Evolutionary conservation across 768 basidiomycete species (phyloP), one percentile per base, ranked within the genome.

Genomic region (Pisolithus microcarpus): DNA sequence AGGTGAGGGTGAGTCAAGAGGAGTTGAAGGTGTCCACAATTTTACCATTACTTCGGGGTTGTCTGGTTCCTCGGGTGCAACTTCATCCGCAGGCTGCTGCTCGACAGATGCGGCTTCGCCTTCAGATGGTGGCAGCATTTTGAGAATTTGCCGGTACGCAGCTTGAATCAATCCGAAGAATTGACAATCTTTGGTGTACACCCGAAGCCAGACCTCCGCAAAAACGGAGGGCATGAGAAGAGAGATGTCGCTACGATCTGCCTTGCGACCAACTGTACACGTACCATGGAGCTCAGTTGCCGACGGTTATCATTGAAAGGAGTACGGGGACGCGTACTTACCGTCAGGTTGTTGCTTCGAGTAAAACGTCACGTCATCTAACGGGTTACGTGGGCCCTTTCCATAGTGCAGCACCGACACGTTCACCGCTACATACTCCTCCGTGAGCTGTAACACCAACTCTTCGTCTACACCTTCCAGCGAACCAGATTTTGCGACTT

Each of bases 331-430:
- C 8, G 10, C 23, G 16, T 11, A 64, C 75, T 52, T 58, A 89
- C 87, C 58, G 51, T 82, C 65, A 0, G 78, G 79, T 16, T 76
- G 71, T 13, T 72, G 68, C 64, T 90, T 90, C 0, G 81, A 79
- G 58, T 89, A 91, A 60, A 91, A 92, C 61, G 75, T 79, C 48
- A 89, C 78, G 15, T 67, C 74, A 42, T 84, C 76, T 43, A 91
- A 60, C 1, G 90, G 90, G 57, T 87, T 87, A 54, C 70, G 64
- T 40, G 80, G 78, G 55, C 77, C 72, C 80, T 85, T 87, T 3
- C 89, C 90, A 58, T 86, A 84, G 61, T 91, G 90, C 75, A 91
- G 74, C n/a, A 63, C 58, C 1, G 80, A 65, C 13, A 81, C 70
- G 46, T 82, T 77, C 19, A 91, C 84, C 37, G 84, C 77, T 28